Evolutionary conservation across 805 yeast species (phyloP).

Genomic region (Pichia cephalocereana): DNA sequence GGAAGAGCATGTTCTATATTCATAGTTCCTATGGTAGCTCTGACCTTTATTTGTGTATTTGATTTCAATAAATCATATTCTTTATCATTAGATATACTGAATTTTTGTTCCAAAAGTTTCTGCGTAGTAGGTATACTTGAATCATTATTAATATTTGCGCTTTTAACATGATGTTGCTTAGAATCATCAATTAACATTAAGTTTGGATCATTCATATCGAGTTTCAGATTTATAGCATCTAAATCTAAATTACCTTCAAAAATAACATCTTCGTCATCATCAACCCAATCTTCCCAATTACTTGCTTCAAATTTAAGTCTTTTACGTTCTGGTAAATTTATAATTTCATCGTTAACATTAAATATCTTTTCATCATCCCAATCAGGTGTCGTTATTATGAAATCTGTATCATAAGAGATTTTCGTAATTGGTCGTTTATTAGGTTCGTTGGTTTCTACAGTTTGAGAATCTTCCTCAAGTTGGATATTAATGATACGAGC

Average conservation of each 20-base stretch:
- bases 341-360: slow-evolving; percentile 32
- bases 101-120: slow-evolving; percentile 46
- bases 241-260: slow-evolving; percentile 52
- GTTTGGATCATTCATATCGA: slow-evolving; percentile 85
- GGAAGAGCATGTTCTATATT: slow-evolving; percentile 88
- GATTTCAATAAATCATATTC: slow-evolving; percentile 75
- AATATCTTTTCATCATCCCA: slow-evolving; percentile 67
- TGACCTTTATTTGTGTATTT: slow-evolving; percentile 83
- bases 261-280: slow-evolving; percentile 60
- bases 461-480: slow-evolving; percentile 19
- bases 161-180: slow-evolving; percentile 6
- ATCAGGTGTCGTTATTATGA: slow-evolving; percentile 61
- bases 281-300: slow-evolving; percentile 34
- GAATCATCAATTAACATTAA: slow-evolving; percentile 49
- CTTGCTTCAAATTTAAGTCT: slow-evolving; percentile 24
- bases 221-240: slow-evolving; percentile 31
- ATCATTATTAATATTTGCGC: slow-evolving; percentile 10
- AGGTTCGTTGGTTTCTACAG: slow-evolving; percentile 11
- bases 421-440: slow-evolving; percentile 11
- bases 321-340: slow-evolving; percentile 15
- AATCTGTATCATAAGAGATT: slow-evolving; percentile 38
- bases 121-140: slow-evolving; percentile 47
- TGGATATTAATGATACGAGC: slow-evolving; percentile 21
- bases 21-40: slow-evolving; percentile 86
- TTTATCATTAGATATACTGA: slow-evolving; percentile 81